A percentile compares a stretch with the other conserved stretches of the same genome.
These are phyloP conservation scores for Fusarium sarcochroum DNA, from an alignment of 2,329 filamentous ascomycete species.

Conservation along the genomic window DNA sequence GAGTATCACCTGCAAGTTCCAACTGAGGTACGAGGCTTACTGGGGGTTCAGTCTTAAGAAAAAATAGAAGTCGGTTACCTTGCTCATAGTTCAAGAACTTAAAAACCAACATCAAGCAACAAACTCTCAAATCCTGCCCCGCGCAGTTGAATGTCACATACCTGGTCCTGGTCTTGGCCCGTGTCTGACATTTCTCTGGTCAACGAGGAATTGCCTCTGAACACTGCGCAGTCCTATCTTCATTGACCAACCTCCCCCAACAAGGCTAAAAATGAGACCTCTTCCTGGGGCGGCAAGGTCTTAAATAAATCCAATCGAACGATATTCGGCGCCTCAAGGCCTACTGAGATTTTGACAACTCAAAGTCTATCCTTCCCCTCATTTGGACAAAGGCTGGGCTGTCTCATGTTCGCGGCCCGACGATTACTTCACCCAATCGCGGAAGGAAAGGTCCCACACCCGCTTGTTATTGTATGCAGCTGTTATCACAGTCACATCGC, in stretches of 20 bases:
- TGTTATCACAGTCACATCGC: conserved; percentile 27
- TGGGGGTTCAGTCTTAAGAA: too few relatives aligned
- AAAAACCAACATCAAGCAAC: too few relatives aligned
- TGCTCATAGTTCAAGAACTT: too few relatives aligned
- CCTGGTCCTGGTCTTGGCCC: too few relatives aligned
- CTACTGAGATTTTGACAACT: not conserved
- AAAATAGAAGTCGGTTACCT: too few relatives aligned
- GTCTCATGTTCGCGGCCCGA: not conserved
- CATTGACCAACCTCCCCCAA: not conserved
- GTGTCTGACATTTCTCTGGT: too few relatives aligned
- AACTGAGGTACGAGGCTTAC: too few relatives aligned
- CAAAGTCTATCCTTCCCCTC: not conserved
- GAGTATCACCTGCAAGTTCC: too few relatives aligned
- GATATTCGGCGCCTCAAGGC: not conserved
- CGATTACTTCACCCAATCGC: conserved; percentile 8
- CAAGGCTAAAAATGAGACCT: not conserved
- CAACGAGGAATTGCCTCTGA: too few relatives aligned
- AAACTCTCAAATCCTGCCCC: too few relatives aligned
- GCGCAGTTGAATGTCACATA: too few relatives aligned
- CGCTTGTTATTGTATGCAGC: conserved; percentile 7
- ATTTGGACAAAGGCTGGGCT: not conserved
- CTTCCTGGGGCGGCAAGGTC: not conserved
- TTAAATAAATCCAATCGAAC: not conserved
- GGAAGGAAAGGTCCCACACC: not conserved
- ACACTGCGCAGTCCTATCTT: not conserved